Base-by-base conservation (phyloP, 345 rosid species). In the Theobroma cacao region DNA sequence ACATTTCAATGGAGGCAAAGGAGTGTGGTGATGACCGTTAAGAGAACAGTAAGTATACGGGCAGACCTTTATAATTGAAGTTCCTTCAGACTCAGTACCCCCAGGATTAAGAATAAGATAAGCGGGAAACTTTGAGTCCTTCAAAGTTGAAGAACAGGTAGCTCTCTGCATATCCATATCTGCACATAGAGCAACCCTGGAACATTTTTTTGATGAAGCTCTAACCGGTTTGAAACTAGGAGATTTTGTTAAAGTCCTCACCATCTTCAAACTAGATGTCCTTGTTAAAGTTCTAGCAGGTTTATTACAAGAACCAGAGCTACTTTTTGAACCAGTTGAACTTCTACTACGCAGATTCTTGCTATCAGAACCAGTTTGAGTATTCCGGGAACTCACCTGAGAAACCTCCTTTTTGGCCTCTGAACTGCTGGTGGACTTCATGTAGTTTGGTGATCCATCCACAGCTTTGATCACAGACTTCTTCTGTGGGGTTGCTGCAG, bases 71-170 rank as follows among this genome's bases (percentile, higher is more conserved):
- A 80, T 70, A 43, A 78, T 84, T 8, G 99, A 96, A 78, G 97
- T 91, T 55, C 99, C 98, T 68, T 91, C 84, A 20, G 89, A 89
- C 77, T 88, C 88, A 2, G 87, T 88, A 6, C 83, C 95, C 0
- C 91, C 98, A 15, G 88, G 92, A 67, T 80, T 89, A 79, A 94
- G 93, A 90, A 38, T 80, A 74, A 96, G 88, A 85, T 88, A 91
- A 40, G 84, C 62, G 1, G 97, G 97, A 72, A 91, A 91, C 77
- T 96, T 94, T 0, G 91, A 88, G 65, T 94, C 98, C 87, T 96
- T 96, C 60, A 92, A 75, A 78, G 97, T 88, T 0, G 99, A 94
- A 80, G 97, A 94, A 84, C 99, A 96, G 30, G 99, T 96, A 84
- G 91, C 84, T 84, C 82, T 91, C 82, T 88, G 93, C 45, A 79